phyloP scores from a whole-genome alignment of 2,329 filamentous ascomycete species.

The Graphilbum fragrans region DNA sequence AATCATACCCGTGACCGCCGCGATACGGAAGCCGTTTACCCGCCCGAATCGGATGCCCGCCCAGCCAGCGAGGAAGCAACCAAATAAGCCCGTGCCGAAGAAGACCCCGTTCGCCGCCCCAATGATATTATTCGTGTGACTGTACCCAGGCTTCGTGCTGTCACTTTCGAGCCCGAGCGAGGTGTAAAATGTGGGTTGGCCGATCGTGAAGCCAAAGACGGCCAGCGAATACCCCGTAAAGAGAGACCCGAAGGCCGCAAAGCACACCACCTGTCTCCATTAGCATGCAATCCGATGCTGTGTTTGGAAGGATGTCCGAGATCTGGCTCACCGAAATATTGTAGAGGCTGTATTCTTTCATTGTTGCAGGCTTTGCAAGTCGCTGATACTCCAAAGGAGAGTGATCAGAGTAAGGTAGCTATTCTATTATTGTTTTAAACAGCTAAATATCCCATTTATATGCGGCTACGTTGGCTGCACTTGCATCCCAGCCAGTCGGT shows the following conservation, averaged over 20 bases:
- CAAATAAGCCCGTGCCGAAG: constrained; percentile 1
- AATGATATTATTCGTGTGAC: not conserved
- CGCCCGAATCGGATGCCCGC: not conserved
- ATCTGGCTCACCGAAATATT: too few relatives aligned
- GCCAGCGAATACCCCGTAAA: constrained; percentile 2
- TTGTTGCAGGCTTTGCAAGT: too few relatives aligned
- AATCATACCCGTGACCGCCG: not conserved
- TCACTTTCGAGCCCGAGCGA: not conserved
- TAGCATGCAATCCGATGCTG: too few relatives aligned
- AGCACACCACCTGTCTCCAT: not conserved
- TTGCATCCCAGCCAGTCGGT: too few relatives aligned
- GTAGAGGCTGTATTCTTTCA: too few relatives aligned
- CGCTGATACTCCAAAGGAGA: too few relatives aligned
- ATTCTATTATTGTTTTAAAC: too few relatives aligned
- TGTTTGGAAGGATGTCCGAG: too few relatives aligned
- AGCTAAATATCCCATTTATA: too few relatives aligned
- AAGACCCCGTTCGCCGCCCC: constrained; percentile 1
- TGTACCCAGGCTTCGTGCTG: not conserved
- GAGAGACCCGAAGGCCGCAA: constrained; percentile 3
- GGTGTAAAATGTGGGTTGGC: constrained; percentile 1
- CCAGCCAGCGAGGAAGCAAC: constrained; percentile 1
- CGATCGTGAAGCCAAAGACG: constrained; percentile 1
- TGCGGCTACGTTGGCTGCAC: too few relatives aligned
- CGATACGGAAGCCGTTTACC: constrained; percentile 1
- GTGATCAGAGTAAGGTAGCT: too few relatives aligned